A percentile compares a stretch with the other conserved stretches of the same genome.
Conservation (phyloP, 1,284 basidiomycete genomes). For the Schizophyllum commune region DNA sequence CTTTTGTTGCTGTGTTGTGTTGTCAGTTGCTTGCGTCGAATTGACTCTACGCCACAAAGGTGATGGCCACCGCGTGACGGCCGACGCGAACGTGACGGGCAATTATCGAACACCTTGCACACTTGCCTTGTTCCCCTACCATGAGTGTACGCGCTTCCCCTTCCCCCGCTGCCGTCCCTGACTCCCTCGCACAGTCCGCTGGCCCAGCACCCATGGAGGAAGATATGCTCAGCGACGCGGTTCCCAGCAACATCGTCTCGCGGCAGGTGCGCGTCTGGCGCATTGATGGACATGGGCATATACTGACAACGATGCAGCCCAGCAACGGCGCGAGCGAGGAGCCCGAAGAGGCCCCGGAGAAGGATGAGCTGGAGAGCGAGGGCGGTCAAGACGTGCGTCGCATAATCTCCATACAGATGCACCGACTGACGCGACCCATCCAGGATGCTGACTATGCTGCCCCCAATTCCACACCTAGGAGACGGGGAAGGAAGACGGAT, state of each 20-base stretch:
- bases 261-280: constrained; percentile 47
- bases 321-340: constrained; percentile 48
- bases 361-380: constrained; percentile 61
- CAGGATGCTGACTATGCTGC: background rate
- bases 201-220: constrained; percentile 46
- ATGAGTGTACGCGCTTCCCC: constrained; percentile 12
- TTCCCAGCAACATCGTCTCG: constrained; percentile 78
- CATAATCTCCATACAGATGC: constrained; percentile 5
- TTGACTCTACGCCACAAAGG: too few species aligned
- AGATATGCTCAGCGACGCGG: constrained; percentile 73
- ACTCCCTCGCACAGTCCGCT: constrained; percentile 25
- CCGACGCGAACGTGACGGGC: background rate
- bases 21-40: too few species aligned
- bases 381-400: constrained; percentile 37
- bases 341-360: constrained; percentile 52
- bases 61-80: background rate
- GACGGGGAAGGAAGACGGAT: constrained; percentile 43
- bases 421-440: constrained; percentile 4
- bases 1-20: too few species aligned
- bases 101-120: background rate
- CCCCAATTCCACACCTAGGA: constrained; percentile 14
- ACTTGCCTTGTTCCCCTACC: background rate
- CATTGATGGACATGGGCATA: background rate
- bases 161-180: background rate
- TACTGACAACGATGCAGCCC: constrained; percentile 34